A percentile compares a stretch with the other conserved stretches of the same genome.
These are phyloP conservation scores for Fusarium setosum DNA, from an alignment of 2,329 filamentous ascomycete genomes.

Conservation along the genomic window DNA sequence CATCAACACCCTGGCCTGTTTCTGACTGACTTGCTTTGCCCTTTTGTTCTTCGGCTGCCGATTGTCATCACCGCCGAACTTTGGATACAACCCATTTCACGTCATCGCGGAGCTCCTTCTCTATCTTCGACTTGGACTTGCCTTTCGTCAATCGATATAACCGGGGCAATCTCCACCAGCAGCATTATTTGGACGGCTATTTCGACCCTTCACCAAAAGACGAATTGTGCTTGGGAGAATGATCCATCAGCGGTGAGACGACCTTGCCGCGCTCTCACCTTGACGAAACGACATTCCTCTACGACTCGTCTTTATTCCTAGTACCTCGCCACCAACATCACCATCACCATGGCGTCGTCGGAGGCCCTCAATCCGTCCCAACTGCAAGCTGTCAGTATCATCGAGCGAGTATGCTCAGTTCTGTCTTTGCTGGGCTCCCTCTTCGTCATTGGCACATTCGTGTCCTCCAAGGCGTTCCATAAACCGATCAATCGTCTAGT, in stretches of 20 bases:
- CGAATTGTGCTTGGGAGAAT: conserved; percentile 19
- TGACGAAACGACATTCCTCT: conserved; percentile 11
- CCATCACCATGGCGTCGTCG: conserved; percentile 29
- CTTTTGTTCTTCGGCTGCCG: not conserved
- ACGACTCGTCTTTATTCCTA: not conserved
- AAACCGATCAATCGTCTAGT: conserved; percentile 90
- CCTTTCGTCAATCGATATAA: not conserved
- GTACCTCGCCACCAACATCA: not conserved
- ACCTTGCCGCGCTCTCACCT: not conserved
- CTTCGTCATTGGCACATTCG: conserved; percentile 79
- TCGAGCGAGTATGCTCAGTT: conserved; percentile 76
- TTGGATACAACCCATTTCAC: not conserved
- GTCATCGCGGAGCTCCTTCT: conserved; percentile 23
- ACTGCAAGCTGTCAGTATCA: conserved; percentile 66
- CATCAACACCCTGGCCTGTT: not conserved
- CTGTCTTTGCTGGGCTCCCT: conserved; percentile 77
- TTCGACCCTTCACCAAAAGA: not conserved
- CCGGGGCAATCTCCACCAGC: not conserved
- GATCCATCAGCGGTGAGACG: conserved; percentile 14
- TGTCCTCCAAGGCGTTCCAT: conserved; percentile 75
- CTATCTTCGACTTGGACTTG: not conserved
- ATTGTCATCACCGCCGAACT: not conserved
- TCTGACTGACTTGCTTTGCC: not conserved
- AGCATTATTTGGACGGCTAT: not conserved
- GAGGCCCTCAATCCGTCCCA: conserved; percentile 46